phyloP scores from a whole-genome alignment of 768 basidiomycete species.

The Suillus sp. region DNA sequence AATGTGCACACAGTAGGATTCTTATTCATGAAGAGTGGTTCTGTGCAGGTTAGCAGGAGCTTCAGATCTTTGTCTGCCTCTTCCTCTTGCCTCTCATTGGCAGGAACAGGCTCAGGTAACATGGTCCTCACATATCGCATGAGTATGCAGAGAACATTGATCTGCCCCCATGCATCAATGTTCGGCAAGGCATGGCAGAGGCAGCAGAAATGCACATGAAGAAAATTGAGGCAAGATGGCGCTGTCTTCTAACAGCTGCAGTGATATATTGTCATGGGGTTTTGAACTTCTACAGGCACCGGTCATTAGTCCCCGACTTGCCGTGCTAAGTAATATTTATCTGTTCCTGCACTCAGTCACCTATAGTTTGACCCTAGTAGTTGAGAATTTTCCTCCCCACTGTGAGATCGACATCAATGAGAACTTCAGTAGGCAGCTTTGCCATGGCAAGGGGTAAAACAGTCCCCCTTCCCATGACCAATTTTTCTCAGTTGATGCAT shows the following conservation, averaged over 20 bases:
- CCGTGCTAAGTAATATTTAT: too few species aligned
- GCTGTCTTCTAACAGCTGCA: not conserved
- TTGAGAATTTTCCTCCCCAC: too few species aligned
- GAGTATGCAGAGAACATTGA: slow-evolving; percentile 77
- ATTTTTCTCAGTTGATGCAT: too few species aligned
- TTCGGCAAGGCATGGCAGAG: slow-evolving; percentile 85
- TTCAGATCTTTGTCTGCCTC: slow-evolving; percentile 80
- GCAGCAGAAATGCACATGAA: slow-evolving; percentile 89
- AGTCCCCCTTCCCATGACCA: too few species aligned
- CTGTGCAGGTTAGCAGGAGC: slow-evolving; percentile 67
- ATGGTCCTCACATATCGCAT: slow-evolving; percentile 82
- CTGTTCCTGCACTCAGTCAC: too few species aligned
- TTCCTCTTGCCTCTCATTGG: slow-evolving; percentile 40
- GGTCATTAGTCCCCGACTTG: too few species aligned
- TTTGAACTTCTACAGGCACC: too few species aligned
- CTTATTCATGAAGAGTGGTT: slow-evolving; percentile 80
- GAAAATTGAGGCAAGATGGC: slow-evolving; percentile 69
- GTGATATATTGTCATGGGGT: too few species aligned
- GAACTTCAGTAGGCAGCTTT: too few species aligned
- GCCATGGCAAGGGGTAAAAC: too few species aligned
- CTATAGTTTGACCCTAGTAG: too few species aligned
- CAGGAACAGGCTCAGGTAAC: slow-evolving; percentile 62
- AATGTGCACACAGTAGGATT: slow-evolving; percentile 75
- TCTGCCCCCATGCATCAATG: slow-evolving; percentile 97
- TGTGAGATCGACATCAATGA: too few species aligned